Conservation (phyloP, 2,329 filamentous ascomycete genomes). For the Colletotrichum simmondsii region DNA sequence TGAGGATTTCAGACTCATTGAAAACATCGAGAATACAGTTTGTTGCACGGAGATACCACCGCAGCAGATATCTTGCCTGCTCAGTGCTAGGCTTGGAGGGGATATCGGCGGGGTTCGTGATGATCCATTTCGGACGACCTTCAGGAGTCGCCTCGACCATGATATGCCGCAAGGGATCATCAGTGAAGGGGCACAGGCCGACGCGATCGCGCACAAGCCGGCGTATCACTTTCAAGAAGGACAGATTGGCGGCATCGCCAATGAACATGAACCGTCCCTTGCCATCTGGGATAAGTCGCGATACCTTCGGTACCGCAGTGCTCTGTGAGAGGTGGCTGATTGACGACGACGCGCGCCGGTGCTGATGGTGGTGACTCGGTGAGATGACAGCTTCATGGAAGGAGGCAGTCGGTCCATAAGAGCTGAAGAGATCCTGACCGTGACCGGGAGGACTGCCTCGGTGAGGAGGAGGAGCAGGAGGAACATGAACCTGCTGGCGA, state of each 20-base stretch:
- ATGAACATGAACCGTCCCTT: slow-evolving; percentile 48
- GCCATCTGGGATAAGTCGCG: slow-evolving; percentile 45
- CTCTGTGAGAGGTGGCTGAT: slow-evolving; percentile 21
- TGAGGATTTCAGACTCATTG: slow-evolving; percentile 41
- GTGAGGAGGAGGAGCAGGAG: neutral
- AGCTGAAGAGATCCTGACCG: slow-evolving; percentile 4
- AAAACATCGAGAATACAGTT: slow-evolving; percentile 46
- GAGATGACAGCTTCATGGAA: slow-evolving; percentile 2
- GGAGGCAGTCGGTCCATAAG: neutral
- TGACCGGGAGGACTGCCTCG: neutral
- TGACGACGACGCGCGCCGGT: slow-evolving; percentile 1
- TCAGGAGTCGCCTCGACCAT: slow-evolving; percentile 47
- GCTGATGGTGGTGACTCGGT: neutral
- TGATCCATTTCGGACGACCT: slow-evolving; percentile 40
- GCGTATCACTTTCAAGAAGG: slow-evolving; percentile 47
- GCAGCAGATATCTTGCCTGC: slow-evolving; percentile 42
- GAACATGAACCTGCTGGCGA: neutral
- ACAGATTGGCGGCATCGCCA: slow-evolving; percentile 48
- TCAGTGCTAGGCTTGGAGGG: slow-evolving; percentile 36
- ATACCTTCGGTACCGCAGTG: slow-evolving; percentile 38
- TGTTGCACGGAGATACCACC: slow-evolving; percentile 44
- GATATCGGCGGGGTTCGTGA: slow-evolving; percentile 34
- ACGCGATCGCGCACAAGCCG: slow-evolving; percentile 44
- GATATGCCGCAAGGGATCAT: slow-evolving; percentile 46
- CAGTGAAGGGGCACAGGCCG: slow-evolving; percentile 44